Conservation (phyloP, 805 yeast species). For the Candida hungchunana region DNA sequence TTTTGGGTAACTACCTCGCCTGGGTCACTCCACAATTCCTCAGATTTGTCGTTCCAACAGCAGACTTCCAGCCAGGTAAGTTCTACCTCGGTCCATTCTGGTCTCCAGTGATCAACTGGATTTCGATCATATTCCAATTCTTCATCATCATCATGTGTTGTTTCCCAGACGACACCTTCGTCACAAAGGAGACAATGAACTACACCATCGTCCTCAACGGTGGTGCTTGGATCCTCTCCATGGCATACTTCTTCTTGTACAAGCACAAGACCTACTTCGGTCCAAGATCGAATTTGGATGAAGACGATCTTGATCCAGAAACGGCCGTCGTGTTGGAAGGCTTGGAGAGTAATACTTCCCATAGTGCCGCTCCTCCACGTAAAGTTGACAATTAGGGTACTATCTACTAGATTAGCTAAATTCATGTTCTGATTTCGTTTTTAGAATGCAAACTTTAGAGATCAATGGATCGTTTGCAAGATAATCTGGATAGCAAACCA, state of each 20-base stretch:
- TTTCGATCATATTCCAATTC: conserved; percentile 43
- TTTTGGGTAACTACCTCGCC: conserved; percentile 59
- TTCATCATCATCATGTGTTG: conserved; percentile 51
- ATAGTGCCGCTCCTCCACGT: conserved; percentile 7
- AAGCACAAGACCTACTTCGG: conserved; percentile 56
- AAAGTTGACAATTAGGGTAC: conserved; percentile 2
- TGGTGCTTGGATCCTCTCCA: conserved; percentile 53
- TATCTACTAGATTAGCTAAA: too few relatives aligned
- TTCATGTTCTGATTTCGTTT: too few relatives aligned
- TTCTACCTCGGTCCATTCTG: conserved; percentile 51
- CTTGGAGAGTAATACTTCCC: conserved; percentile 5
- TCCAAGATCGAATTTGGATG: conserved; percentile 31
- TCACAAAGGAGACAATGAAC: conserved; percentile 46
- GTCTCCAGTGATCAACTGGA: conserved; percentile 39
- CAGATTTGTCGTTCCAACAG: conserved; percentile 32
- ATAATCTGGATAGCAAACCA: too few relatives aligned
- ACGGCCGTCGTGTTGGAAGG: conserved; percentile 20
- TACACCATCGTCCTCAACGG: conserved; percentile 63
- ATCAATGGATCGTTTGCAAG: too few relatives aligned
- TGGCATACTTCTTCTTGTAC: conserved; percentile 46
- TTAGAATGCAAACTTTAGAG: too few relatives aligned
- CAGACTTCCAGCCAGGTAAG: conserved; percentile 54
- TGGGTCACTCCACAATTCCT: conserved; percentile 60
- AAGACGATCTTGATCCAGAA: not conserved
- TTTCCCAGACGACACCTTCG: conserved; percentile 52